phyloP scores from a whole-genome alignment of 331 rosid genomes.

The Quercus lobata region DNA sequence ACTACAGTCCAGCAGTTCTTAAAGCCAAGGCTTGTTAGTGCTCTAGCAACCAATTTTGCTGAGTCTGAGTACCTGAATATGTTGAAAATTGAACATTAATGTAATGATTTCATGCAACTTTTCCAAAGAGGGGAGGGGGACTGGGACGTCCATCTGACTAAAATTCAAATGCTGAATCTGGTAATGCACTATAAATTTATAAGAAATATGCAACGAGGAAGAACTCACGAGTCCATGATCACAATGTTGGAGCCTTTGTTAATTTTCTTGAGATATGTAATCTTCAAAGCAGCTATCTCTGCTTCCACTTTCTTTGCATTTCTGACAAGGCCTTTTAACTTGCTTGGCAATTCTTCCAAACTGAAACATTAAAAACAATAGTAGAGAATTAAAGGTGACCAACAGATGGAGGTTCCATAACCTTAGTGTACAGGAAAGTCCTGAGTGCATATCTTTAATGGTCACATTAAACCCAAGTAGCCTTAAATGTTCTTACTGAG shows the following conservation, averaged over 20 bases:
- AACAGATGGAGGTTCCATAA: background rate
- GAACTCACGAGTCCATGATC: slow-evolving; percentile 79
- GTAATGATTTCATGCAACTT: background rate
- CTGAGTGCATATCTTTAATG: background rate
- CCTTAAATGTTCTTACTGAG: background rate
- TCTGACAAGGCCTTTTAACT: slow-evolving; percentile 68
- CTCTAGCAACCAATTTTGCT: slow-evolving; percentile 73
- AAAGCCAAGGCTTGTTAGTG: slow-evolving; percentile 63
- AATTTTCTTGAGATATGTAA: slow-evolving; percentile 73
- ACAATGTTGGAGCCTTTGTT: slow-evolving; percentile 69
- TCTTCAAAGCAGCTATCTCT: slow-evolving; percentile 80
- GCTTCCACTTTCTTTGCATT: slow-evolving; percentile 85
- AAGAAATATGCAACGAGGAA: background rate
- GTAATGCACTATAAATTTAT: background rate
- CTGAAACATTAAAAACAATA: slow-evolving; percentile 35
- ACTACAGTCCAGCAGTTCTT: slow-evolving; percentile 66
- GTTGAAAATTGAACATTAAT: slow-evolving; percentile 1
- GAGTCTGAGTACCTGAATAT: slow-evolving; percentile 68
- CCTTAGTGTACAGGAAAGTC: background rate
- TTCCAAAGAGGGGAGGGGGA: background rate
- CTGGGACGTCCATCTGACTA: background rate
- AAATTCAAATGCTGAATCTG: background rate
- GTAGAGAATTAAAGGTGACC: background rate
- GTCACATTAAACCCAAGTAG: background rate
- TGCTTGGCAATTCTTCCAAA: slow-evolving; percentile 84